Percentiles rank a stretch among this genome's conserved stretches.
Evolutionary conservation across 2,329 filamentous ascomycete genomes (phyloP).

Genomic region (Talaromyces piceae): DNA sequence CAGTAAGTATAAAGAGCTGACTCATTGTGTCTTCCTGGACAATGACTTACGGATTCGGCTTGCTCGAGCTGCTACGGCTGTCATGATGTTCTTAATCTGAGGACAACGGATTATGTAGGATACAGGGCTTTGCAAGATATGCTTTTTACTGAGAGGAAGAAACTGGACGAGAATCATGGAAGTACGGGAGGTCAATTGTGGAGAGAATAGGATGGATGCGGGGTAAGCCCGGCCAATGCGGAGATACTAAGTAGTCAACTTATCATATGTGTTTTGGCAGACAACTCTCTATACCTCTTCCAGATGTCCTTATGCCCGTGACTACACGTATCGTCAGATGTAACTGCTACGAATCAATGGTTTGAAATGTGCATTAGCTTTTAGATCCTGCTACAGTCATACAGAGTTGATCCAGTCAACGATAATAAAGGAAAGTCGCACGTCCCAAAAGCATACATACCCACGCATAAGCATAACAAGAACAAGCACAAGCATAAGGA

Average conservation of each 20-base stretch:
- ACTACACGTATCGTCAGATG: neutral
- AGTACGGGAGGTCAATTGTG: neutral
- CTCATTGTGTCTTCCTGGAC: too few species aligned
- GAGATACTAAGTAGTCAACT: too few species aligned
- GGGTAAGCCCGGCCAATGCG: neutral
- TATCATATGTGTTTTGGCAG: too few species aligned
- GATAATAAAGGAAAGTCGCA: neutral
- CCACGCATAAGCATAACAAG: neutral
- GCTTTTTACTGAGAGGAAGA: too few species aligned
- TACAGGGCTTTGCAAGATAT: too few species aligned
- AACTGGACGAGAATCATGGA: neutral
- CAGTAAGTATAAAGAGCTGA: neutral
- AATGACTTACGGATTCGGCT: slow-evolving; percentile 8
- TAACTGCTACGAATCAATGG: neutral
- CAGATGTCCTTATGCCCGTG: neutral
- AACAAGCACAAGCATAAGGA: neutral
- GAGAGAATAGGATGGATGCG: neutral
- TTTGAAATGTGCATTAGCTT: neutral
- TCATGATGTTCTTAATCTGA: slow-evolving; percentile 6
- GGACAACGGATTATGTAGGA: too few species aligned
- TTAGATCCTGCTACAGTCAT: neutral
- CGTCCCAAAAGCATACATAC: too few species aligned
- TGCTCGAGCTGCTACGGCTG: slow-evolving; percentile 4
- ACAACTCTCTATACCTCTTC: neutral
- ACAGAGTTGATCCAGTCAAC: neutral